Conservation (phyloP, 164 flowering plant species). For the Amborella trichopoda region DNA sequence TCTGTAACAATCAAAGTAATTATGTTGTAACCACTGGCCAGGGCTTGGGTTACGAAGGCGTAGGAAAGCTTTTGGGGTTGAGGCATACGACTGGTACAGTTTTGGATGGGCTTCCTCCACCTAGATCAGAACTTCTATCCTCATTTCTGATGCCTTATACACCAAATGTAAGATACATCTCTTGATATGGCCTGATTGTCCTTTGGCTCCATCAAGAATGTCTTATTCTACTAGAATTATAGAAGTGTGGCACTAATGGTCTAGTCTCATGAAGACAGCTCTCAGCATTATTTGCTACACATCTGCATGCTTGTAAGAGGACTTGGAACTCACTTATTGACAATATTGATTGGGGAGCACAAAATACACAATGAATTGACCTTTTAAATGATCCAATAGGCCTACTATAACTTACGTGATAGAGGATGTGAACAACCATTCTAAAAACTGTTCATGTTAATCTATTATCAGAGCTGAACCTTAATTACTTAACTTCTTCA, state of each 20-base stretch:
- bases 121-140: constrained; percentile 48
- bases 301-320: not conserved
- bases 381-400: no score
- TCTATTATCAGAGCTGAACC: no score
- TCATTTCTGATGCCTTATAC: constrained; percentile 46
- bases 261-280: not conserved
- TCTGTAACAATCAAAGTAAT: no score
- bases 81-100: constrained; percentile 51
- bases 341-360: not conserved
- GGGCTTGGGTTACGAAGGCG: constrained; percentile 50
- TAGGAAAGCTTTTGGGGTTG: constrained; percentile 51
- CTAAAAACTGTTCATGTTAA: no score
- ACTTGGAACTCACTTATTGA: not conserved
- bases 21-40: no score
- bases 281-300: not conserved
- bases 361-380: no score
- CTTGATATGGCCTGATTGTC: not conserved
- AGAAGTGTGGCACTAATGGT: not conserved
- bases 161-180: constrained; percentile 34
- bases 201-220: not conserved
- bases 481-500: no score
- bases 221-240: not conserved
- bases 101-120: constrained; percentile 55
- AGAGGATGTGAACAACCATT: no score
- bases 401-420: no score